A percentile compares a stretch with the other conserved stretches of the same genome.
These are phyloP conservation scores for Endocladia muricata DNA, from an alignment of 31 red algal species.

Conservation along the genomic window DNA sequence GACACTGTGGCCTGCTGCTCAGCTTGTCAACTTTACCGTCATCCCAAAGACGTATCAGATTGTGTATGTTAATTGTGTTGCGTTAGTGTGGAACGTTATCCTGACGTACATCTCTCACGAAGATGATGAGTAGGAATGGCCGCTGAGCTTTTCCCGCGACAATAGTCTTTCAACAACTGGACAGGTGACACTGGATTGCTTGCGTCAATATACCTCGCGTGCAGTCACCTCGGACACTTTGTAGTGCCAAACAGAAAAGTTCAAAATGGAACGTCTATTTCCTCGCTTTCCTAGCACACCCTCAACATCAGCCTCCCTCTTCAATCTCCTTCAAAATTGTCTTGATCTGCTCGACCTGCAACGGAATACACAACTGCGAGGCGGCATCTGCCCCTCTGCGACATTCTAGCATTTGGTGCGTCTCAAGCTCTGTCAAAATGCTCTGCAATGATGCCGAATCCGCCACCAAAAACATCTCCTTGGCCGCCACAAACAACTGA, in stretches of 20 bases:
- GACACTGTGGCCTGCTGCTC: constrained; percentile 86
- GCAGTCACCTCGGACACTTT: too few relatives aligned
- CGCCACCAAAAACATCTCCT: constrained; percentile 49
- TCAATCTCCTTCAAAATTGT: constrained; percentile 29
- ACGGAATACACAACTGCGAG: constrained; percentile 52
- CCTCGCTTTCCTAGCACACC: too few relatives aligned
- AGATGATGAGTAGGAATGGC: too few relatives aligned
- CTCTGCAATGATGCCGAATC: constrained; percentile 32
- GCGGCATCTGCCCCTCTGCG: constrained; percentile 56
- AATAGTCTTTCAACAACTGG: neutral
- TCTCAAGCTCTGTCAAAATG: constrained; percentile 75
- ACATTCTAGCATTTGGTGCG: constrained; percentile 69
- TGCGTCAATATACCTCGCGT: too few relatives aligned
- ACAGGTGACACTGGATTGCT: too few relatives aligned
- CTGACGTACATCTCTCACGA: constrained; percentile 62
- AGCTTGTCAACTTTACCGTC: constrained; percentile 83
- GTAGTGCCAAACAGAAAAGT: too few relatives aligned
- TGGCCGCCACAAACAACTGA: constrained; percentile 42
- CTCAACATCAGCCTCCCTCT: too few relatives aligned
- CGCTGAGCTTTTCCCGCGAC: neutral
- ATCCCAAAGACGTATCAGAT: constrained; percentile 70
- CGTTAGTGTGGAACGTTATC: constrained; percentile 77
- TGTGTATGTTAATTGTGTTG: constrained; percentile 81
- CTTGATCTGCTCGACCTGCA: constrained; percentile 40
- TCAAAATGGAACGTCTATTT: too few relatives aligned